phyloP scores from a whole-genome alignment of 352 stramenopile species.

The Phytophthora hibernalis region DNA sequence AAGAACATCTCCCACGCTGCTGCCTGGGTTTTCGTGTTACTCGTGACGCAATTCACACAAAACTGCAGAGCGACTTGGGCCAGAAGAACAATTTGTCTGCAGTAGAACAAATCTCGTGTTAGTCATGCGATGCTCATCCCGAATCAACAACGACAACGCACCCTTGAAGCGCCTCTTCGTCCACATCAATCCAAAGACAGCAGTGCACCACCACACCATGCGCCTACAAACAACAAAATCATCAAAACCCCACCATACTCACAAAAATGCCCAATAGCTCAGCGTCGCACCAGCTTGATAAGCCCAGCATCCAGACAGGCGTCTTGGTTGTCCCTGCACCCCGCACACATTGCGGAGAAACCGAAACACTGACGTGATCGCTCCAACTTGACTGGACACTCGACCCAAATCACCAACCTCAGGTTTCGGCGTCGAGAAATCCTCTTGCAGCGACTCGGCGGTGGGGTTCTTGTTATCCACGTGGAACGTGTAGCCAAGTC shows the following conservation, averaged over 20 bases:
- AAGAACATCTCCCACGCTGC: constrained; percentile 72
- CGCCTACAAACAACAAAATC: constrained; percentile 34
- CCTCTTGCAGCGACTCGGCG: constrained; percentile 32
- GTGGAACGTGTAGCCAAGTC: constrained; percentile 74
- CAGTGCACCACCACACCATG: constrained; percentile 47
- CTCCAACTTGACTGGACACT: constrained; percentile 19
- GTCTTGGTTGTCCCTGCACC: constrained; percentile 57
- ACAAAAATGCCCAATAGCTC: not conserved
- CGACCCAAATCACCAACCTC: constrained; percentile 30
- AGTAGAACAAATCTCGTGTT: constrained; percentile 14
- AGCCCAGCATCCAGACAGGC: constrained; percentile 39
- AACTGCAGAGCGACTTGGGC: constrained; percentile 80
- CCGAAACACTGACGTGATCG: constrained; percentile 57
- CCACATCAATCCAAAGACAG: constrained; percentile 68
- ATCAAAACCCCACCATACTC: not conserved
- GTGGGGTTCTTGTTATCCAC: constrained; percentile 46
- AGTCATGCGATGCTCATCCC: constrained; percentile 3
- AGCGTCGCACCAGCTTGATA: constrained; percentile 22
- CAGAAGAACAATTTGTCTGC: constrained; percentile 56
- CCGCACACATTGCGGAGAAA: constrained; percentile 77
- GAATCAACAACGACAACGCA: constrained; percentile 25
- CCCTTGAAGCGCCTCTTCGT: constrained; percentile 56
- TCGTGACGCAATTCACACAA: constrained; percentile 69
- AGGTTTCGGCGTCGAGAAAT: constrained; percentile 40
- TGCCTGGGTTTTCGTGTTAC: constrained; percentile 52